Base-by-base conservation (phyloP, 2,329 filamentous ascomycete genomes). In the Monilinia vaccinii-corymbosi region DNA sequence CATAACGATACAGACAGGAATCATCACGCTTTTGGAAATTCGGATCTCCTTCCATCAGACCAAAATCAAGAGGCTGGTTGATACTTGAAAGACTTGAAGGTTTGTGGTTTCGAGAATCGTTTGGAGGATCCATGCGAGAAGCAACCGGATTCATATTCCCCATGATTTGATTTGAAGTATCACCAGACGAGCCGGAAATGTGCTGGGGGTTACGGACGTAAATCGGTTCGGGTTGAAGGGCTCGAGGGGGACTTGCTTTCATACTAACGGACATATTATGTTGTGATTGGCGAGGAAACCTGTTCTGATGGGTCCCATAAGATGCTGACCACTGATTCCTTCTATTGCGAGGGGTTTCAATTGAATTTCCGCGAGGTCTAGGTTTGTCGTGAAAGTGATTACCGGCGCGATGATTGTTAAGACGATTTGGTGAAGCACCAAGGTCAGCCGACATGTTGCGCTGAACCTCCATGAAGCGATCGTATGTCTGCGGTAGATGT, bases 141-240 rank as follows among this genome's bases (percentile, higher is more conserved):
- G 25, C 28, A 16, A 18, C 14, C 8, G 3, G 10, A 34, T 32
- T 23, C 4, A n/a, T 23, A 4, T 42, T 38, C 5, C 18, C 44
- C 23, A n/a, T 55, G 18, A 3, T 23, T 23, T 40, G 49, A 11
- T 23, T 40, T n/a, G 14, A 44, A 4, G 5, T 32, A 23, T 38
- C 10, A 23, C 8, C 5, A 34, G n/a, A n/a, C 3, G 31, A 8
- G 18, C 16, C 7, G 25, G 40, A 21, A 21, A 16, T 28, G 34
- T 36, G 34, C 34, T 13, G 34, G 34, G 52, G 21, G 28, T 60
- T 61, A 21, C 44, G 60, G 8, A 63, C 34, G 36, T 63, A 63
- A 16, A 63, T 50, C 18, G 60, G 61, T 18, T 53, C 56, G 11
- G 16, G 18, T 6, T 46, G 57, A 36, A 11, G 4, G 28, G 9